Conservation (phyloP, 495 filamentous ascomycete genomes). For the Talaromyces thailandensis region DNA sequence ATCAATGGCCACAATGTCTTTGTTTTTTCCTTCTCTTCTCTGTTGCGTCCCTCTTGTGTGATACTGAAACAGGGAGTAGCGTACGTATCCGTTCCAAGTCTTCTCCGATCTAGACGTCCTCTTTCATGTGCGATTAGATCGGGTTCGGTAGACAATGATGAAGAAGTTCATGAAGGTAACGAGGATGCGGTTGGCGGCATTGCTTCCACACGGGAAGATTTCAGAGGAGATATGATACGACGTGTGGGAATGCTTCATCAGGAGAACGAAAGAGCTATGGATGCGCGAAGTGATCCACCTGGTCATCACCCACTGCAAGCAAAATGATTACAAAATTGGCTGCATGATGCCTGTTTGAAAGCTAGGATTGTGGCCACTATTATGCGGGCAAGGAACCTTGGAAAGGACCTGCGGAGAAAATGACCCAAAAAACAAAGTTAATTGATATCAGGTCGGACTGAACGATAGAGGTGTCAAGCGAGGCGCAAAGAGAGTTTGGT, state of each 20-base stretch:
- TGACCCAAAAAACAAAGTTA: background rate
- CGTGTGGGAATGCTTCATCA: constrained; percentile 1
- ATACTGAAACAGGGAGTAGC: background rate
- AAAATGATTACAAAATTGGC: background rate
- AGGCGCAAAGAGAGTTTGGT: background rate
- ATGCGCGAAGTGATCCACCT: background rate
- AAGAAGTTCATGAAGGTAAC: background rate
- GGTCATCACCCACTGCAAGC: background rate
- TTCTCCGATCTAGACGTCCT: background rate
- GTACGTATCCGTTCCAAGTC: background rate
- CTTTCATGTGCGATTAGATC: background rate
- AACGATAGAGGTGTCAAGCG: background rate
- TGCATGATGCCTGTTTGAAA: background rate
- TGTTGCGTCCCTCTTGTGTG: background rate
- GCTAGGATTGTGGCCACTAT: background rate
- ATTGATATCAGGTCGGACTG: background rate
- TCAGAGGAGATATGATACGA: background rate
- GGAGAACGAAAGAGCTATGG: background rate
- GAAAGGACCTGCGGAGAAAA: background rate
- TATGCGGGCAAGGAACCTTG: background rate
- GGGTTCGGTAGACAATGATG: background rate
- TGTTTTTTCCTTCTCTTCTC: background rate
- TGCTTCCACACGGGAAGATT: background rate
- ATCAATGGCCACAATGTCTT: constrained; percentile 1
- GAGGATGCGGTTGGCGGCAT: background rate